Conservation (phyloP, 805 yeast species). For the Candida xiaguanensis region DNA sequence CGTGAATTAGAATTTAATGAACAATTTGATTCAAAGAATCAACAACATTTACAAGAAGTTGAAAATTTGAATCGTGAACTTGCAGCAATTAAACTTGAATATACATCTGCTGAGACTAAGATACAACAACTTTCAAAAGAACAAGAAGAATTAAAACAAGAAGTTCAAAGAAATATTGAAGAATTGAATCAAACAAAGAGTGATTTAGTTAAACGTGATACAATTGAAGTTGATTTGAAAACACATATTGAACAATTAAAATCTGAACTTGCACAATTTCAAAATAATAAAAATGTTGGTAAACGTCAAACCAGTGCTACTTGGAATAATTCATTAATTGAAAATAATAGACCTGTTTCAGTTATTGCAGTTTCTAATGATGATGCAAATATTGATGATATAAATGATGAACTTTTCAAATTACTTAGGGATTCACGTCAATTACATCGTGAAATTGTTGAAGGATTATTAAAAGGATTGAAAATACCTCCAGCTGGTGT, state of each 20-base stretch:
- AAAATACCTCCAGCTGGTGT: slow-evolving; percentile 84
- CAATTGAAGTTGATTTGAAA: slow-evolving; percentile 64
- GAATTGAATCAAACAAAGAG: slow-evolving; percentile 60
- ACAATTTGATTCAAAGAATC: slow-evolving; percentile 41
- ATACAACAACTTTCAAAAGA: slow-evolving; percentile 57
- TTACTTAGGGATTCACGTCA: slow-evolving; percentile 66
- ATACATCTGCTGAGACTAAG: slow-evolving; percentile 54
- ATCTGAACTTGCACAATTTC: slow-evolving; percentile 46
- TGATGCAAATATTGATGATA: slow-evolving; percentile 59
- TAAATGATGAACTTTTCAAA: slow-evolving; percentile 71
- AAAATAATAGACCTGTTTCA: slow-evolving; percentile 53
- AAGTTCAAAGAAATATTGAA: slow-evolving; percentile 57
- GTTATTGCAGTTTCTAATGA: slow-evolving; percentile 55
- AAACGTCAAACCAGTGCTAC: slow-evolving; percentile 42
- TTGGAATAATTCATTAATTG: slow-evolving; percentile 34
- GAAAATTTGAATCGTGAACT: slow-evolving; percentile 54
- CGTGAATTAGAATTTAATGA: slow-evolving; percentile 53
- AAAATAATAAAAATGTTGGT: slow-evolving; percentile 17
- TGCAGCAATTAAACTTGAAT: slow-evolving; percentile 49
- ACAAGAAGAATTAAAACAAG: slow-evolving; percentile 61
- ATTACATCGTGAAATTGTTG: slow-evolving; percentile 79
- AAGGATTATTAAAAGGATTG: slow-evolving; percentile 79
- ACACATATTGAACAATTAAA: slow-evolving; percentile 55
- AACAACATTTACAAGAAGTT: slow-evolving; percentile 47
- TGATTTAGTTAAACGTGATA: slow-evolving; percentile 54